Evolutionary conservation across 2,329 filamentous ascomycete species (phyloP).

Genomic region (Verticillium longisporum): DNA sequence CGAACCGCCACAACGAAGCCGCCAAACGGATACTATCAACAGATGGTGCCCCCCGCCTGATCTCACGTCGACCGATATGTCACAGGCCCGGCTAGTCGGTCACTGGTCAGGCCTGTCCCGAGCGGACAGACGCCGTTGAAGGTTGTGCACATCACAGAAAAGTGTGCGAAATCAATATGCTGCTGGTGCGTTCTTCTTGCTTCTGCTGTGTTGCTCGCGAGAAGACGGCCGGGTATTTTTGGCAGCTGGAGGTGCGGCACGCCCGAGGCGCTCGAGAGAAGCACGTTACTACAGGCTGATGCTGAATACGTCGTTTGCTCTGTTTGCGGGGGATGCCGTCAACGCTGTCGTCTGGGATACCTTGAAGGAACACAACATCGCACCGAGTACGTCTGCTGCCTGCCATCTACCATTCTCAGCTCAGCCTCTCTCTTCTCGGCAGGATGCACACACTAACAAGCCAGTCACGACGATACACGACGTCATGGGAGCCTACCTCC

Average conservation of each 20-base stretch:
- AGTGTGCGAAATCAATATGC: conserved; percentile 54
- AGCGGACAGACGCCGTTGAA: no score
- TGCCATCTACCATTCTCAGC: background rate
- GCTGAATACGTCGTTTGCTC: conserved; percentile 35
- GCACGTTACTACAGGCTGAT: conserved; percentile 39
- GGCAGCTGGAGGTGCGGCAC: conserved; percentile 48
- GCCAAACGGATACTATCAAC: no score
- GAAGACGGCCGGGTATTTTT: conserved; percentile 36
- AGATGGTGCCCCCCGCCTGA: no score
- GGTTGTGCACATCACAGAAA: conserved; percentile 54
- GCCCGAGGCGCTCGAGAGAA: conserved; percentile 43
- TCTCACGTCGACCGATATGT: background rate
- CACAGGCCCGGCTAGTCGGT: no score
- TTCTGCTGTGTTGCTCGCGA: background rate
- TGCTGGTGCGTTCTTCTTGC: conserved; percentile 33
- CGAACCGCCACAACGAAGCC: no score
- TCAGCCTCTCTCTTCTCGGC: no score
- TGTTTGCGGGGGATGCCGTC: no score
- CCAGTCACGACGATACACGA: conserved; percentile 38
- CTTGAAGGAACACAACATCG: conserved; percentile 14
- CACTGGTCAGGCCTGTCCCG: no score
- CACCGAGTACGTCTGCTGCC: conserved; percentile 19
- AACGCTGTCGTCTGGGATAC: no score
- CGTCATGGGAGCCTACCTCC: conserved; percentile 27
- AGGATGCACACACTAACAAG: background rate